Percentiles rank a stretch among this genome's conserved stretches.
phyloP scores from a whole-genome alignment of 306 rosid genomes.

The Bauhinia variegata region DNA sequence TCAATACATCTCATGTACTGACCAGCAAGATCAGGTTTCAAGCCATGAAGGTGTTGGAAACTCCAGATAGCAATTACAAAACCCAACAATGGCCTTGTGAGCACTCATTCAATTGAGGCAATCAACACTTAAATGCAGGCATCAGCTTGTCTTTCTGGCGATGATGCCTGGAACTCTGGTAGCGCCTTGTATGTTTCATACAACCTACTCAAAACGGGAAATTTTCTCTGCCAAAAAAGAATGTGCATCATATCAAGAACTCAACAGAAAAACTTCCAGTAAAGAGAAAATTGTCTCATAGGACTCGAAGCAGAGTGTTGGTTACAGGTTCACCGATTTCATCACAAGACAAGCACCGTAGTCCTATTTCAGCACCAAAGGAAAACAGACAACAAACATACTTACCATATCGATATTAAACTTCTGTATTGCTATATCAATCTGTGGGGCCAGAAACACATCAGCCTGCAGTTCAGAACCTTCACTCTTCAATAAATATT shows the following conservation, averaged over 20 bases:
- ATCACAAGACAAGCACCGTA: not conserved
- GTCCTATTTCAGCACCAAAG: not conserved
- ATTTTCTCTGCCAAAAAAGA: conserved; percentile 46
- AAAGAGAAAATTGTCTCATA: not conserved
- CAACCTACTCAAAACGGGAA: conserved; percentile 45
- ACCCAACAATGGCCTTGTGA: not conserved
- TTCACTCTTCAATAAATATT: conserved; percentile 20
- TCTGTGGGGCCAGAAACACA: conserved; percentile 55
- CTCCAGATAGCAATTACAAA: too few relatives aligned
- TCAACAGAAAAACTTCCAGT: not conserved
- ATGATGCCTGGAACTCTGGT: conserved; percentile 50
- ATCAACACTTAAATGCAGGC: conserved; percentile 8
- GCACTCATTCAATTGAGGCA: not conserved
- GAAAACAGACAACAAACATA: conserved; percentile 3
- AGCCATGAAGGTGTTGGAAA: too few relatives aligned
- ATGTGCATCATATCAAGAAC: not conserved
- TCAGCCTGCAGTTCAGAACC: conserved; percentile 40
- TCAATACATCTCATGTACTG: too few relatives aligned
- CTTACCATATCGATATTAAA: conserved; percentile 45
- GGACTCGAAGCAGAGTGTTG: not conserved
- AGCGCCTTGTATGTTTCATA: conserved; percentile 47
- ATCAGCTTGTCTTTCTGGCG: conserved; percentile 53
- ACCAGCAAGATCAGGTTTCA: too few relatives aligned
- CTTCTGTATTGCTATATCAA: conserved; percentile 26
- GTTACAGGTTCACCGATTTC: not conserved